A percentile compares a stretch with the other conserved stretches of the same genome.
These are phyloP conservation scores for Dryadomyces sulphureus DNA, from an alignment of 2,329 filamentous ascomycete genomes.

Conservation along the genomic window DNA sequence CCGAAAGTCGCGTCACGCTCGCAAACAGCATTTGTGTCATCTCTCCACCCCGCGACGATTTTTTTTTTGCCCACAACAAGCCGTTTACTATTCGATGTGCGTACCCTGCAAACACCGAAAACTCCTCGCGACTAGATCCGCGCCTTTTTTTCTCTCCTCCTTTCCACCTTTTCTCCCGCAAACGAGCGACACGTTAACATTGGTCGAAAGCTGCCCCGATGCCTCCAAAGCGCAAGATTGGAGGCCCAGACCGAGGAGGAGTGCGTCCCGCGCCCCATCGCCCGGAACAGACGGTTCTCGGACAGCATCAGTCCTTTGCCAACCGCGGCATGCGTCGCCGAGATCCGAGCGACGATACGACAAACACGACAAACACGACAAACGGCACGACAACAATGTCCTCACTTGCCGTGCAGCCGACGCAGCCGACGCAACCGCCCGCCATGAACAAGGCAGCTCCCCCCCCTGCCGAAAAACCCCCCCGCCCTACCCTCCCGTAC, in stretches of 20 bases:
- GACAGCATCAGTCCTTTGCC: conserved; percentile 36
- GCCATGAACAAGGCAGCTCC: background rate
- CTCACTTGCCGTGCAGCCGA: background rate
- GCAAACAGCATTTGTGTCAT: too few species aligned
- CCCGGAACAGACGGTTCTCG: conserved; percentile 38
- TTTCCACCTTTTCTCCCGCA: background rate
- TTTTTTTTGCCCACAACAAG: too few species aligned
- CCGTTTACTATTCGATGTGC: too few species aligned
- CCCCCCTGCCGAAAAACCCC: conserved; percentile 11
- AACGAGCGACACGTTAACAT: conserved; percentile 1
- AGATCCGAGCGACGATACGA: conserved; percentile 23
- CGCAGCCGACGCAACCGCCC: background rate
- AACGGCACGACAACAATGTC: background rate
- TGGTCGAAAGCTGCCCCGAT: conserved; percentile 19
- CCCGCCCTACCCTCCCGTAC: conserved; percentile 27
- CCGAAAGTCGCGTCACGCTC: too few species aligned
- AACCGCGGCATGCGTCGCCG: conserved; percentile 31
- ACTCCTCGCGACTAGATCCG: too few species aligned
- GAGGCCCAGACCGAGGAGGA: conserved; percentile 29
- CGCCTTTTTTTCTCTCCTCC: background rate
- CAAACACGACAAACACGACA: conserved; percentile 10
- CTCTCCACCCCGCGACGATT: too few species aligned
- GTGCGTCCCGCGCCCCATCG: conserved; percentile 47
- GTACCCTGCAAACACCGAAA: too few species aligned
- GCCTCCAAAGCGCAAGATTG: conserved; percentile 46